Base-by-base conservation (phyloP, 2,329 filamentous ascomycete species). In the Sclerotinia glacialis region DNA sequence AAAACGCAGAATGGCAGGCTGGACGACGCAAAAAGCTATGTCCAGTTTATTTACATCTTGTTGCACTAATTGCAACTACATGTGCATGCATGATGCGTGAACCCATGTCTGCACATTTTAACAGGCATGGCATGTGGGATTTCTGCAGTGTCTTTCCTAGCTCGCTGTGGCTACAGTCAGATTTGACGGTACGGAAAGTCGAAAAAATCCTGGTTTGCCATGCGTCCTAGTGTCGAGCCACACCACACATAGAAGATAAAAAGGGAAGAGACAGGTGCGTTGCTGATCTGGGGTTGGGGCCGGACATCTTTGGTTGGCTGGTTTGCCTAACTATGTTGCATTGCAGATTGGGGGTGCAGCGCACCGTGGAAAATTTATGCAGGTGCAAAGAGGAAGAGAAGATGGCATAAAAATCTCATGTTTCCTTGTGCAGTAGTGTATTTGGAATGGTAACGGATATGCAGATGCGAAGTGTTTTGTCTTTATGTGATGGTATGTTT, bases 121-220 rank as follows among this genome's bases (percentile, higher is more conserved):
- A 56, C 52, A 50, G 31, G 63, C 44, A 50, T 65, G 53, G 40
- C 50, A 64, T 56, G 62, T 49, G 53, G 53, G 26, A 56, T 40
- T 47, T 3, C 42, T 47, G 42, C 42, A 59, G 46, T 46, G 16
- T 31, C 18, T 44, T 59, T 34, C n/a, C n/a, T 28, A 28, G 34
- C 31, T 54, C 3, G 34, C 46, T 65, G 63, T 42, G 53, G 53
- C 47, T 50, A 44, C 63, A 40, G 46, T 65, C 46, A 65, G 54
- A 65, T 65, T 65, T 65, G 11, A 59, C 12, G 31, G 34, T 8
- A 26, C 18, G 40, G 50, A 37, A 37, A 31, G 37, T 34, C 1
- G n/a, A 40, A 49, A 26, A 26, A 12, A 66, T 66, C 64, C 64
- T 28, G 55, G 64, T 49, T 66, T 66, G 64, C 64, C 64, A 66